phyloP scores from a whole-genome alignment of 2,329 filamentous ascomycete genomes.

The Fusarium zealandicum region DNA sequence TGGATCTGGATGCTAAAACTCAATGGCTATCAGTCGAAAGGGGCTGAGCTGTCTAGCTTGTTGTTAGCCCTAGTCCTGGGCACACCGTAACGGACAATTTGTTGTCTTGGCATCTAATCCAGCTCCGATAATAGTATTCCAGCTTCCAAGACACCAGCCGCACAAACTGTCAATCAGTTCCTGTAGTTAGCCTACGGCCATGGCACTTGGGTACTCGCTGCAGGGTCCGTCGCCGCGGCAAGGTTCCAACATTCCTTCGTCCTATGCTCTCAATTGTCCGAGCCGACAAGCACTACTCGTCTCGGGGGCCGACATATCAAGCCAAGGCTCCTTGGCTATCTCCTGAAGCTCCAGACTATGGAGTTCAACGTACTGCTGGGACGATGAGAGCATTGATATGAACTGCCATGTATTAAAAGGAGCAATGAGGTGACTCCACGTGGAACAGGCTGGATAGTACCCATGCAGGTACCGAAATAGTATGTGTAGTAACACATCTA shows the following conservation, averaged over 20 bases:
- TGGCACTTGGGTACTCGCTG: slow-evolving; percentile 28
- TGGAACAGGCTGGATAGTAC: slow-evolving; percentile 25
- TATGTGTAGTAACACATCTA: slow-evolving; percentile 8
- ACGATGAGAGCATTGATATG: slow-evolving; percentile 17
- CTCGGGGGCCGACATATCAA: slow-evolving; percentile 34
- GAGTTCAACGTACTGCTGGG: background rate
- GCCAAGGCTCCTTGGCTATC: slow-evolving; percentile 9
- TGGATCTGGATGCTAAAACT: no score
- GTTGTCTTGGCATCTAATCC: background rate
- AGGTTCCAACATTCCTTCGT: slow-evolving; percentile 33
- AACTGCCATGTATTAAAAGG: slow-evolving; percentile 3
- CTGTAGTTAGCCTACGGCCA: slow-evolving; percentile 10
- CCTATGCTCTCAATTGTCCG: slow-evolving; percentile 26
- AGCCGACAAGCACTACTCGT: slow-evolving; percentile 36
- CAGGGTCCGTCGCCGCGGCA: slow-evolving; percentile 26
- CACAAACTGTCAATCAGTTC: slow-evolving; percentile 13
- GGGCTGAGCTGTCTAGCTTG: no score
- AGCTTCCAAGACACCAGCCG: slow-evolving; percentile 30
- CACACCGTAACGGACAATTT: no score
- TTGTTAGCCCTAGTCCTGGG: no score
- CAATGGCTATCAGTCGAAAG: no score
- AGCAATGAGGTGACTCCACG: slow-evolving; percentile 34
- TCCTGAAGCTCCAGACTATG: background rate
- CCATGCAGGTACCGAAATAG: slow-evolving; percentile 38
- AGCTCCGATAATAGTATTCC: background rate